Evolutionary conservation across 169 alveolate genomes (phyloP).

Genomic region (Besnoitia besnoiti): DNA sequence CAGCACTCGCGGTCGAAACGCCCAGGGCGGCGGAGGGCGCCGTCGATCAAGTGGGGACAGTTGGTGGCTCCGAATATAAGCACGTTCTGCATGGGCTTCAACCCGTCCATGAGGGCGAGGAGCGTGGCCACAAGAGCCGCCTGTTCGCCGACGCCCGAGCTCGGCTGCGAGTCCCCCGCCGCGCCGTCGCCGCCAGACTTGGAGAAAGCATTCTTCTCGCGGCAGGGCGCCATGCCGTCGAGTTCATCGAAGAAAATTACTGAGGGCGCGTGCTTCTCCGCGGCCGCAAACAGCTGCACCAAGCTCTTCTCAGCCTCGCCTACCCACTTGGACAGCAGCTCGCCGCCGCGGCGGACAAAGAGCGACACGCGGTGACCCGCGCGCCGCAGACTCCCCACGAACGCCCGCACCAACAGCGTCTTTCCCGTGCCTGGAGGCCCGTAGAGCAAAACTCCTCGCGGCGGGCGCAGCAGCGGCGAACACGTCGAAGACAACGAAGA

Average conservation of each 20-base stretch:
- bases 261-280: conserved; percentile 97
- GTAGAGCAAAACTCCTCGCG: conserved; percentile 96
- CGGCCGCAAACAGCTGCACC: conserved; percentile 95
- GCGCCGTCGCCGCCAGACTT: background rate
- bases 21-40: conserved; percentile 87
- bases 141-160: background rate
- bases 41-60: conserved; percentile 90
- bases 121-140: conserved; percentile 61
- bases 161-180: background rate
- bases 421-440: conserved; percentile 99
- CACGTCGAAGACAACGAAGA: background rate
- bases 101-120: conserved; percentile 91
- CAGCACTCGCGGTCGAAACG: conserved; percentile 86
- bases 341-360: conserved; percentile 97
- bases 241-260: conserved; percentile 97
- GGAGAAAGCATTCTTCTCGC: conserved; percentile 69
- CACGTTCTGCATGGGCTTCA: conserved; percentile 89
- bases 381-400: conserved; percentile 86
- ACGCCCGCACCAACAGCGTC: conserved; percentile 97
- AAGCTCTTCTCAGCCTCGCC: conserved; percentile 98
- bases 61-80: conserved; percentile 90
- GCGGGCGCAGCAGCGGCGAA: conserved; percentile 83
- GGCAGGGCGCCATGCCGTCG: conserved; percentile 97
- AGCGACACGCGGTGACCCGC: conserved; percentile 96
- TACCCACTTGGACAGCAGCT: conserved; percentile 98